Evolutionary conservation across 805 yeast species (phyloP).

Genomic region (Saccharomycopsis fodiens): DNA sequence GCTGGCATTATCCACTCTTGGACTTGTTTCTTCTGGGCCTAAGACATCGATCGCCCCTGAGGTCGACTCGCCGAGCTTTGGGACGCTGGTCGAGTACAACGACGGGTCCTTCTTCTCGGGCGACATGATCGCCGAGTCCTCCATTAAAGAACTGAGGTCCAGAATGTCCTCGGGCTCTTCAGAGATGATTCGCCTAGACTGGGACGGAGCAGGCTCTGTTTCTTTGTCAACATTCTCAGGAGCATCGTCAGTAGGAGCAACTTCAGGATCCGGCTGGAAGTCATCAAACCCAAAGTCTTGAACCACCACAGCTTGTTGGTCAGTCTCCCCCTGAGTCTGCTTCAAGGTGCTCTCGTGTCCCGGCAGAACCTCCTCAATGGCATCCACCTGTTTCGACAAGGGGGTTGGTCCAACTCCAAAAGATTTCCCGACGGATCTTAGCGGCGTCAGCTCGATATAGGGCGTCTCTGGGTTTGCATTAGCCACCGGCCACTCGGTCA

Average conservation of each 20-base stretch:
- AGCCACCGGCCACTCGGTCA: background rate
- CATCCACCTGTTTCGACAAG: background rate
- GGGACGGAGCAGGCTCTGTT: too few species aligned
- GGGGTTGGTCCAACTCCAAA: too few species aligned
- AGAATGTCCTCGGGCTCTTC: background rate
- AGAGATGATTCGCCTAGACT: background rate
- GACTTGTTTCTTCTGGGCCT: background rate
- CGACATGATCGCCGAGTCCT: conserved; percentile 18
- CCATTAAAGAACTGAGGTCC: conserved; percentile 8
- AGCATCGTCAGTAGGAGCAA: background rate
- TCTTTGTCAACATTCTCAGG: background rate
- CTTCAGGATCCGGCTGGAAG: background rate
- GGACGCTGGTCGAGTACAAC: conserved; percentile 14
- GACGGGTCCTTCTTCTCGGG: conserved; percentile 21
- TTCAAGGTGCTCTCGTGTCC: background rate
- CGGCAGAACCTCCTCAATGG: background rate
- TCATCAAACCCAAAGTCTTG: too few species aligned
- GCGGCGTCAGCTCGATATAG: too few species aligned
- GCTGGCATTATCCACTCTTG: too few species aligned
- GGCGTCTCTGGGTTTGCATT: too few species aligned
- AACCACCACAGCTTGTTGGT: too few species aligned
- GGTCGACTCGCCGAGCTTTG: conserved; percentile 1
- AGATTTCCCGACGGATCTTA: too few species aligned
- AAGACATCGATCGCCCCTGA: background rate
- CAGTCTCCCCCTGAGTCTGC: background rate